Base-by-base conservation (phyloP, 306 rosid species). In the Quercus parvula region DNA sequence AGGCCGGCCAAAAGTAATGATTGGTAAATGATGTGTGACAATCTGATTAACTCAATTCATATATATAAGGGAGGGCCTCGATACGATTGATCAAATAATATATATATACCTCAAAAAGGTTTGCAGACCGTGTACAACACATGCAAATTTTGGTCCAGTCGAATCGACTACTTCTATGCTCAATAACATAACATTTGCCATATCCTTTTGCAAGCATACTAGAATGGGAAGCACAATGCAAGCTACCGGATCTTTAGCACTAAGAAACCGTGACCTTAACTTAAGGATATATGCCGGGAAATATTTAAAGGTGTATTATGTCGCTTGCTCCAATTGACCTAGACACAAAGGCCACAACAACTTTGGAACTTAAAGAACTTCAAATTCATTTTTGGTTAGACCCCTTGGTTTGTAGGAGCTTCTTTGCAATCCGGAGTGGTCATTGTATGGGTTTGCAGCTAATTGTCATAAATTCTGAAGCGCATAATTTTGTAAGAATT, bases 381-480 rank as follows among this genome's bases (percentile, higher is more conserved):
- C 97, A 18, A 87, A 91, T 83, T 87, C 85, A 5, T 85, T 81
- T 81, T 92, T 92, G 57, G 90, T 81, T 64, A 38, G 83, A 86
- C 56, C 83, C 87, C 56, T 67, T 88, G 81, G 85, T 82, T 74
- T 92, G 90, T 70, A 90, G 90, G 85, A 89, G 91, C 84, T 89
- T 92, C 90, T 92, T 94, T 19, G 83, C 89, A 67, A 90, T 87
- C 89, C 88, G 28, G 97, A 94, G 85, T 94, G 97, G 38, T 92
- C 98, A 56, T 94, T 96, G 27, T 94, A 96, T 38, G 44, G 9
- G 44, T 38, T 38, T 38, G 44, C 2, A 0, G 2, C 10, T 38
- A 38, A 2, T 38, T 7, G 10, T 38, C 2, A 38, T 6, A 1
- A 6, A 38, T 7, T 38, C 10, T 2, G 1, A 38, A 6, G 9